A percentile compares a stretch with the other conserved stretches of the same genome.
Evolutionary conservation across 148 eudicot species (phyloP).

Genomic region (Silene uniflora): DNA sequence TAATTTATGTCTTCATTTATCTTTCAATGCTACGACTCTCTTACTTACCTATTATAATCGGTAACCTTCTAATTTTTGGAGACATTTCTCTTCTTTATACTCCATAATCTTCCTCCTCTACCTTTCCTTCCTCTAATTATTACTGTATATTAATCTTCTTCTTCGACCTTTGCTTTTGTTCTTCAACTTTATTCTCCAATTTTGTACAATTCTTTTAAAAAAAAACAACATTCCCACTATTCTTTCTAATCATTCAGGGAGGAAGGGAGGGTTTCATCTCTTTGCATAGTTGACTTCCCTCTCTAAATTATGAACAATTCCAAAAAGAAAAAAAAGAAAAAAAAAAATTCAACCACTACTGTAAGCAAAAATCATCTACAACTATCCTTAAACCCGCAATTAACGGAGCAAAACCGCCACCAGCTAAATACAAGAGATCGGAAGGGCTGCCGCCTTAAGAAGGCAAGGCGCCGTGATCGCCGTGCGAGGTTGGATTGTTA

Average conservation of each 20-base stretch:
- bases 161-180: too few species aligned
- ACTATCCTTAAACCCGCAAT: neutral
- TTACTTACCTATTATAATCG: too few species aligned
- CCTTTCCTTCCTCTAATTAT: too few species aligned
- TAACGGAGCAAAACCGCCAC: conserved; percentile 44
- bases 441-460: conserved; percentile 95
- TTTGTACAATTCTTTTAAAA: neutral
- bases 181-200: too few species aligned
- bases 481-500: conserved; percentile 61
- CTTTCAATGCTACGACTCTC: too few species aligned
- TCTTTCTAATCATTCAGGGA: conserved; percentile 17
- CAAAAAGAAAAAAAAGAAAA: neutral
- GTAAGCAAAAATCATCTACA: neutral
- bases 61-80: too few species aligned
- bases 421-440: conserved; percentile 91
- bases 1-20: too few species aligned
- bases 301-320: conserved; percentile 19
- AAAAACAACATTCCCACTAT: neutral
- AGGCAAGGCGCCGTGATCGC: conserved; percentile 94
- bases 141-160: too few species aligned
- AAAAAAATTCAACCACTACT: too few species aligned
- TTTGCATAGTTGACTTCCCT: neutral
- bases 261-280: conserved; percentile 8
- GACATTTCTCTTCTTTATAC: too few species aligned
- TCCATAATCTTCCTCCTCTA: too few species aligned